Conservation (phyloP, 2,329 filamentous ascomycete genomes). For the Paraconiothyrium brasiliense region DNA sequence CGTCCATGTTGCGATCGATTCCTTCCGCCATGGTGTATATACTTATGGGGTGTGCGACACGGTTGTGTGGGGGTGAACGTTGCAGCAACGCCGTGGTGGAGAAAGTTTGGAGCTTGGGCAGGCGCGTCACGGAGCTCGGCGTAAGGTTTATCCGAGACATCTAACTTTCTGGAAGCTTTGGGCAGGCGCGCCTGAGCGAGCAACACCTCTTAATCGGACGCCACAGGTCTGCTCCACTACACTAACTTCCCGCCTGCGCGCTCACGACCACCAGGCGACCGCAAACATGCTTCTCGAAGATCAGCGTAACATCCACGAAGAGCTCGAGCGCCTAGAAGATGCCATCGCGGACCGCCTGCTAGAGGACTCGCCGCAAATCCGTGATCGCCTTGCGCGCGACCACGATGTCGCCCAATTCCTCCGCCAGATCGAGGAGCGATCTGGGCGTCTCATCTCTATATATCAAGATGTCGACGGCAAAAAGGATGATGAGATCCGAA, state of each 20-base stretch:
- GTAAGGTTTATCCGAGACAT: slow-evolving; percentile 26
- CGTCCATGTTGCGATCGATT: slow-evolving; percentile 91
- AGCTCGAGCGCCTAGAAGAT: slow-evolving; percentile 94
- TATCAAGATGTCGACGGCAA: slow-evolving; percentile 81
- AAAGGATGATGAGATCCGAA: slow-evolving; percentile 81
- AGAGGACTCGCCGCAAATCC: slow-evolving; percentile 89
- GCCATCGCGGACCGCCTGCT: slow-evolving; percentile 88
- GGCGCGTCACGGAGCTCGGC: slow-evolving; percentile 25
- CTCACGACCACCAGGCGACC: slow-evolving; percentile 31
- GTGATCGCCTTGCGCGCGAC: slow-evolving; percentile 87
- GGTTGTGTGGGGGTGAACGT: slow-evolving; percentile 16
- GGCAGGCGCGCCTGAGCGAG: neutral
- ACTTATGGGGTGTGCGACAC: neutral
- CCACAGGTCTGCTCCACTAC: slow-evolving; percentile 34
- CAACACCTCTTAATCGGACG: slow-evolving; percentile 20
- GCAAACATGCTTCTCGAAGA: slow-evolving; percentile 83
- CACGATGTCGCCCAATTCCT: slow-evolving; percentile 91
- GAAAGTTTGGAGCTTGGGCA: slow-evolving; percentile 37
- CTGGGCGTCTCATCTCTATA: slow-evolving; percentile 78
- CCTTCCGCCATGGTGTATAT: slow-evolving; percentile 81
- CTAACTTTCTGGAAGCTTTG: slow-evolving; percentile 25
- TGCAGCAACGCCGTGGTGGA: slow-evolving; percentile 22
- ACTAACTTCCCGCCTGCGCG: slow-evolving; percentile 17
- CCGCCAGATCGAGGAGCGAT: slow-evolving; percentile 87
- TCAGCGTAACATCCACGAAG: slow-evolving; percentile 92